Percentiles rank a stretch among this genome's conserved stretches.
phyloP scores from a whole-genome alignment of 352 stramenopile species.

The Pythium rhizo-oryzae region DNA sequence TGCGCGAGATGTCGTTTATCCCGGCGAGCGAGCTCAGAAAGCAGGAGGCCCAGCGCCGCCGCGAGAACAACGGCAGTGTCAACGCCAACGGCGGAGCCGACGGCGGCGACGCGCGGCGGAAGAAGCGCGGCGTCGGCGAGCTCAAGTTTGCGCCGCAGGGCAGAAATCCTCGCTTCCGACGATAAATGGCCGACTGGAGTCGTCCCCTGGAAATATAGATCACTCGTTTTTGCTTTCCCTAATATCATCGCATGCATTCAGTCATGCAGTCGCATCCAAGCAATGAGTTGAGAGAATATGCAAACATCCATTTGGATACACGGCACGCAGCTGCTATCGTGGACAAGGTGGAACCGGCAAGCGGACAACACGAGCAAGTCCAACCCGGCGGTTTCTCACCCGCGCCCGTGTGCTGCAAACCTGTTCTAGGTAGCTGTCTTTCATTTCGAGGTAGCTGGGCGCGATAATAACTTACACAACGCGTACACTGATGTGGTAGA shows the following conservation, averaged over 20 bases:
- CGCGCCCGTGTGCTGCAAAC: neutral
- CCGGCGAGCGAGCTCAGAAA: conserved; percentile 61
- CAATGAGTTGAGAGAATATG: neutral
- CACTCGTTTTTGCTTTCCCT: conserved; percentile 1
- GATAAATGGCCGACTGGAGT: conserved; percentile 35
- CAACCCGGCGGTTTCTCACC: neutral
- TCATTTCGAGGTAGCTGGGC: neutral
- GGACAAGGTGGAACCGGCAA: neutral
- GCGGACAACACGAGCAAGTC: too few species aligned
- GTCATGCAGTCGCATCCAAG: too few species aligned
- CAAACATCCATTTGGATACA: conserved; percentile 7
- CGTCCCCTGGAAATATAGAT: conserved; percentile 5
- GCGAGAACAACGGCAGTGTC: conserved; percentile 17
- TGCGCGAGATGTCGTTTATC: conserved; percentile 84
- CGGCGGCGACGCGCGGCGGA: conserved; percentile 39
- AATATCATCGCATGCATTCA: neutral
- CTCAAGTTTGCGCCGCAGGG: conserved; percentile 59
- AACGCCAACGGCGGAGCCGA: conserved; percentile 10
- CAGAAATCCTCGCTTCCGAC: conserved; percentile 56
- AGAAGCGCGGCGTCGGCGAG: conserved; percentile 82
- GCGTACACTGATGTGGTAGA: neutral
- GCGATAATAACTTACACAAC: conserved; percentile 30
- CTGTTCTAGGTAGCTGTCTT: neutral
- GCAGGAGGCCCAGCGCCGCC: conserved; percentile 38
- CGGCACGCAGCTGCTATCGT: neutral